Evolutionary conservation across 2,329 filamentous ascomycete genomes (phyloP), one percentile per base, ranked within the genome.

Genomic region (Cytospora piceicola): DNA sequence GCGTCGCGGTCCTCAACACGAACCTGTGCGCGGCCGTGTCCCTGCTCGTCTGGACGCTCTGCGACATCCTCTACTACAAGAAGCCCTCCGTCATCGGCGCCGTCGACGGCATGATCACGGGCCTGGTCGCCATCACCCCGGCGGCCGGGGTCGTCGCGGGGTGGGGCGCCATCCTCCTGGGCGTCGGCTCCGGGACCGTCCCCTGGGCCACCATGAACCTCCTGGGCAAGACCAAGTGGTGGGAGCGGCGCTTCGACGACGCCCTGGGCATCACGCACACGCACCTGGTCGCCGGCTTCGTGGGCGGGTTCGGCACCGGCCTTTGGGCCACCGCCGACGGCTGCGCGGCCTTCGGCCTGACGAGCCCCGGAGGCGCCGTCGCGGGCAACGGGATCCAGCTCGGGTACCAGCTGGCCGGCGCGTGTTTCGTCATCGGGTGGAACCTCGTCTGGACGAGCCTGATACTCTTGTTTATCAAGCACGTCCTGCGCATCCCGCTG

Each of bases 131-230:
- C 55, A 84, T 84, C 69, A 83, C 81, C 7, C 82, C 82, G 0
- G 81, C 80, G 8, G 82, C 82, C 11, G 81, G 82, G 58, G 79
- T 83, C 42, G 79, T 83, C 20, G 79, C 81, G 3, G 81, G 81
- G 42, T 84, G 81, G 82, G 81, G 80, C 46, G 82, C 82, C 17
- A 80, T 83, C 70, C 73, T 80, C 63, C 77, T 83, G 46, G 81
- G 82, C 5, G 67, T 78, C 29, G 79, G 75, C 64, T 78, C 77
- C 8, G 81, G 80, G 15, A 75, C 72, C 15, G 75, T 83, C 22
- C 81, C 81, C 1, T 83, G 81, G 81, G 64, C 82, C 15, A 78
- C 76, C 29, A 82, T 83, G 80, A 83, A 83, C 72, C 73, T 82
- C 27, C 69, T 80, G 8, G 79, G 78, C 61, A 80, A 79, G 70